A percentile compares a stretch with the other conserved stretches of the same genome.
phyloP scores from a whole-genome alignment of 2,329 filamentous ascomycete genomes.

The Talaromyces amestolkiae region DNA sequence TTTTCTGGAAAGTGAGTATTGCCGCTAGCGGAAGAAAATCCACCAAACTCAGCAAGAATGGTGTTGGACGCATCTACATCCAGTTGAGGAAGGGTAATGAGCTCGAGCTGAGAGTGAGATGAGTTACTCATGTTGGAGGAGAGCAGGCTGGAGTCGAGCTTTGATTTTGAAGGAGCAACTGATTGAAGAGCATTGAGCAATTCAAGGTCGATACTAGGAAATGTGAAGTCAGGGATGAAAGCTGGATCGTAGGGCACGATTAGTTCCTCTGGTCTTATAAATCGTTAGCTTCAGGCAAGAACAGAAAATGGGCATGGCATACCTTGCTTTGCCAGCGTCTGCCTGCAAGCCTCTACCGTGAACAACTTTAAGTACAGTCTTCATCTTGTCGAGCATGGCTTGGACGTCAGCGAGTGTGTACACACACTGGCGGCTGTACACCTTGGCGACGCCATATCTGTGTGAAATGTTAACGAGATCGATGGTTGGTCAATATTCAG shows the following conservation, averaged over 20 bases:
- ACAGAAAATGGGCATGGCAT: conserved; percentile 28
- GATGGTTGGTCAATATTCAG: too few relatives aligned
- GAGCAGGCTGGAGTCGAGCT: conserved; percentile 29
- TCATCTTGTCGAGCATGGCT: conserved; percentile 70
- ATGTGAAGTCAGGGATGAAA: conserved; percentile 66
- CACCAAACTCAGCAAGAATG: conserved; percentile 37
- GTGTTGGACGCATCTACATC: conserved; percentile 52
- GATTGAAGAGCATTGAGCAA: conserved; percentile 34
- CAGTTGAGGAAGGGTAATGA: conserved; percentile 36
- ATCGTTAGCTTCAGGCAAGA: not conserved
- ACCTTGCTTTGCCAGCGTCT: conserved; percentile 71
- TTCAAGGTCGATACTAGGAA: conserved; percentile 60
- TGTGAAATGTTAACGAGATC: not conserved
- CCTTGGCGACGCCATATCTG: conserved; percentile 75
- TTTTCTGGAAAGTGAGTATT: conserved; percentile 38
- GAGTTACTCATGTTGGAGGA: conserved; percentile 35
- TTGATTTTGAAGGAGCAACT: not conserved
- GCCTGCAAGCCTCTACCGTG: conserved; percentile 64
- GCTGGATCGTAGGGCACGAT: conserved; percentile 77
- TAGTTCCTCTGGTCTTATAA: conserved; percentile 69
- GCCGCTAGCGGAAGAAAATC: conserved; percentile 44
- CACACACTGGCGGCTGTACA: conserved; percentile 81
- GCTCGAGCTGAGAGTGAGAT: conserved; percentile 30
- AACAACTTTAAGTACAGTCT: conserved; percentile 60
- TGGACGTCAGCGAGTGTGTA: conserved; percentile 83